Evolutionary conservation across 257 asterid species (phyloP), one percentile per base, ranked within the genome.

Genomic region (Knoxia roxburghii): DNA sequence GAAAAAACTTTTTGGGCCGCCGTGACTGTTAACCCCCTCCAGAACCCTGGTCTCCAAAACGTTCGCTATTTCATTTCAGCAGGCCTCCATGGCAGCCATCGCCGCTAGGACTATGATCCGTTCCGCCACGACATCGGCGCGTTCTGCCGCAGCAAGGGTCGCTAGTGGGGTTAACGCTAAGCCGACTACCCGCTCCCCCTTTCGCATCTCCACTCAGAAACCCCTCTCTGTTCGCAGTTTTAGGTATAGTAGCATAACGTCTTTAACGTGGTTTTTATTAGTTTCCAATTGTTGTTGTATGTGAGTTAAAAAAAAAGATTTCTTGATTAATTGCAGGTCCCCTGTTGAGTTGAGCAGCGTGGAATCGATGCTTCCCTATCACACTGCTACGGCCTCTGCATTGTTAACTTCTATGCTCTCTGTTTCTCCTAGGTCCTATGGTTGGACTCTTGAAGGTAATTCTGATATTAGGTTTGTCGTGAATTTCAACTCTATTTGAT

Each of bases 381-480:
- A 92, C 77, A 73, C 91, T 18, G 96, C 95, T 2, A 89, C 98
- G 18, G 97, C 98, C 71, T 83, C 96, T 26, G 89, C 97, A 17
- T 65, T 89, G 74, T 87, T 92, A 58, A 92, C 84, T 74, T 89
- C 98, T 14, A 85, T 92, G 98, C 89, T 92, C 24, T 82, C 97
- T 9, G 91, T 72, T 64, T 75, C 95, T 54, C 95, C 96, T 53
- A 85, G 95, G 26, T 53, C 65, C 53, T 79, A 73, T 67, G 94
- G 91, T 59, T 93, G 97, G 98, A 82, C 86, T 69, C 75, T 93
- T 62, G 94, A 93, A 81, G 98, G 97, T 90, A 78, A 29, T 27
- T 30, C 20, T 17, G 20, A 15, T 5, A 30, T 6, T 17, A 24
- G 7, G 8, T 15, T 29, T 29, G 0, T 54, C 13, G 14, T 27